These are phyloP conservation scores for Aspergillus asperescens DNA, from an alignment of 495 filamentous ascomycete species.

Conservation along the genomic window DNA sequence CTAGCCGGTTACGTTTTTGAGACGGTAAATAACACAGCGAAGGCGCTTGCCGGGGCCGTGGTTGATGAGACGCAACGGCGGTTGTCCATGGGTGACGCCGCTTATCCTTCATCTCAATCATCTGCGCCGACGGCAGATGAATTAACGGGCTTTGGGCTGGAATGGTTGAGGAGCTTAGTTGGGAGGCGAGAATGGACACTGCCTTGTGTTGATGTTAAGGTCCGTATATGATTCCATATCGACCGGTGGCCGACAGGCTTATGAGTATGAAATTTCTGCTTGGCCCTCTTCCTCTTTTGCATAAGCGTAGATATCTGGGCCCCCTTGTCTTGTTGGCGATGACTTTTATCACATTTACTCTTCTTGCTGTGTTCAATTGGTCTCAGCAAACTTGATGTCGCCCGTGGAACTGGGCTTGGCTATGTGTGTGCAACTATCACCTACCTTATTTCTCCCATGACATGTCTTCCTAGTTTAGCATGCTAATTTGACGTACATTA, in stretches of 20 bases:
- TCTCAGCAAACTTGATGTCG: background rate
- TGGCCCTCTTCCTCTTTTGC: slow-evolving; percentile 2
- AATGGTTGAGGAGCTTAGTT: slow-evolving; percentile 73
- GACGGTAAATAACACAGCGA: slow-evolving; percentile 62
- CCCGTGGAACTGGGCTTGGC: background rate
- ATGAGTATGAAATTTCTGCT: background rate
- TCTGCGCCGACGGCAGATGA: slow-evolving; percentile 34
- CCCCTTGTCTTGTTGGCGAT: background rate
- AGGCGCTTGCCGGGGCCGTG: slow-evolving; percentile 60
- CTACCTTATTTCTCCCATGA: background rate
- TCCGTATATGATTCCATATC: slow-evolving; percentile 50
- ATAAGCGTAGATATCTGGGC: slow-evolving; percentile 3
- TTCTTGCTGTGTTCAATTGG: background rate
- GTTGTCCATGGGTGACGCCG: slow-evolving; percentile 18
- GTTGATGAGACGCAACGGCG: slow-evolving; percentile 55
- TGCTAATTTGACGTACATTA: background rate
- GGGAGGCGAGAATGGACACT: slow-evolving; percentile 76
- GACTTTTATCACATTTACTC: background rate
- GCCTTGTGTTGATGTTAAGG: slow-evolving; percentile 76
- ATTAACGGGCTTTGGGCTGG: slow-evolving; percentile 76
- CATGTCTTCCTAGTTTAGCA: background rate
- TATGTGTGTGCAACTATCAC: background rate
- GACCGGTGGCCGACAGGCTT: background rate
- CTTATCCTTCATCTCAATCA: slow-evolving; percentile 10
- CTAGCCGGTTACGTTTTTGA: slow-evolving; percentile 51